phyloP scores from a whole-genome alignment of 345 rosid species.

The Laguncularia racemosa region DNA sequence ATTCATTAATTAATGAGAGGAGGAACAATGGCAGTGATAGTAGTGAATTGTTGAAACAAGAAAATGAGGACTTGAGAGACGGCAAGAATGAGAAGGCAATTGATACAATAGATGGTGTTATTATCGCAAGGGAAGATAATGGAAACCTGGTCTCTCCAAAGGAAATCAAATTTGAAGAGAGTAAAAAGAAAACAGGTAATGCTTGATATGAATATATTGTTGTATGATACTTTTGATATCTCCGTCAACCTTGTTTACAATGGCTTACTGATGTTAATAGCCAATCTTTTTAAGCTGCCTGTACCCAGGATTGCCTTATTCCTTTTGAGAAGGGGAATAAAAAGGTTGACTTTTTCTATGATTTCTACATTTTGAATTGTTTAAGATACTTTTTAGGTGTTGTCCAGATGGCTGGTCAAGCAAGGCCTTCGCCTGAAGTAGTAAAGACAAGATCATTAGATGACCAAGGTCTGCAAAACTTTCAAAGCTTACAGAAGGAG shows the following conservation, averaged over 20 bases:
- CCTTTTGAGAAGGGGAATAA: too few relatives aligned
- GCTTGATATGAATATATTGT: background rate
- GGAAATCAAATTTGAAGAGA: constrained; percentile 18
- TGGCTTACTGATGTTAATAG: too few relatives aligned
- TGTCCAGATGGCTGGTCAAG: constrained; percentile 26
- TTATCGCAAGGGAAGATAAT: background rate
- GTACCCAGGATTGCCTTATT: too few relatives aligned
- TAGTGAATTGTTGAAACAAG: constrained; percentile 1
- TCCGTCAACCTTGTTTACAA: constrained; percentile 1
- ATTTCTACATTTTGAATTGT: constrained; percentile 1
- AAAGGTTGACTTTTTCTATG: too few relatives aligned
- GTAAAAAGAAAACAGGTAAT: constrained; percentile 30
- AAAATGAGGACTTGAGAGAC: background rate
- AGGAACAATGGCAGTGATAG: background rate
- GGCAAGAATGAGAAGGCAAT: background rate
- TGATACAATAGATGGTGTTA: background rate
- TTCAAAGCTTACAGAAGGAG: constrained; percentile 6
- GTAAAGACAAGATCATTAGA: constrained; percentile 16
- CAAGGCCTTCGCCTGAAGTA: constrained; percentile 17
- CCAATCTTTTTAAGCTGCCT: too few relatives aligned
- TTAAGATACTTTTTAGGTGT: constrained; percentile 32
- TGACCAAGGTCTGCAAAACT: constrained; percentile 8
- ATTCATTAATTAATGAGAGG: background rate
- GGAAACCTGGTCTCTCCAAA: constrained; percentile 6
- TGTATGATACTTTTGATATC: background rate